Percentiles rank a stretch among this genome's conserved stretches.
These are phyloP conservation scores for Yamadazyma jaroonii DNA, from an alignment of 1,139 yeast genomes.

Conservation along the genomic window DNA sequence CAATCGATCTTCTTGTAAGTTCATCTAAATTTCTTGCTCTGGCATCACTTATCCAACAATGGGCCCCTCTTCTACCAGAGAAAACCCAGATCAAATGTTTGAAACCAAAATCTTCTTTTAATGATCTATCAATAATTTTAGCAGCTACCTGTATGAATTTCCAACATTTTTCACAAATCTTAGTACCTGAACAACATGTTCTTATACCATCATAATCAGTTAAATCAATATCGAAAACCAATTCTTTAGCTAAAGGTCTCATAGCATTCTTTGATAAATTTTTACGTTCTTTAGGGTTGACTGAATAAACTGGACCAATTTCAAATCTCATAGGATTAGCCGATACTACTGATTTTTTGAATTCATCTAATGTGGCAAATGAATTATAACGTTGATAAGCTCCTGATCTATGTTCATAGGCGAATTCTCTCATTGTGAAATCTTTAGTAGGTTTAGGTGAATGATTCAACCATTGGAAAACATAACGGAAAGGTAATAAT, in stretches of 20 bases:
- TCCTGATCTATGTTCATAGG: conserved; percentile 82
- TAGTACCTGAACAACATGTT: conserved; percentile 88
- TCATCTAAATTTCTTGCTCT: conserved; percentile 78
- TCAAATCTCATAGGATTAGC: conserved; percentile 91
- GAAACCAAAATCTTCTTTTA: conserved; percentile 88
- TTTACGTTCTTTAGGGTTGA: conserved; percentile 83
- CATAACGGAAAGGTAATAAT: conserved; percentile 65
- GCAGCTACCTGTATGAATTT: conserved; percentile 87
- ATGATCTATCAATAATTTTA: conserved; percentile 65
- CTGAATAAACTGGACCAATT: conserved; percentile 87
- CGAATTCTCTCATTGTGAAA: conserved; percentile 89
- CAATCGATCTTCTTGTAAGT: conserved; percentile 66
- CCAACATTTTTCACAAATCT: conserved; percentile 91
- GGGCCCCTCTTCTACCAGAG: conserved; percentile 99
- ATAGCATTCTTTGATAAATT: conserved; percentile 74
- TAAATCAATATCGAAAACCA: conserved; percentile 95
- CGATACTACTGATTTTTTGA: conserved; percentile 67
- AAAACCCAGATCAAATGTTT: conserved; percentile 88
- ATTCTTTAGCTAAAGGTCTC: conserved; percentile 80
- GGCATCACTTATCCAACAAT: conserved; percentile 94
- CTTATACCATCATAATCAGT: conserved; percentile 94
- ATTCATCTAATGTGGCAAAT: conserved; percentile 62
- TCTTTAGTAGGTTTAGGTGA: conserved; percentile 67
- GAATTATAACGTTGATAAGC: conserved; percentile 91
- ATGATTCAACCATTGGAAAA: conserved; percentile 89